These are phyloP conservation scores for Macrophomina phaseolina DNA, from an alignment of 2,329 filamentous ascomycete genomes.

Conservation along the genomic window DNA sequence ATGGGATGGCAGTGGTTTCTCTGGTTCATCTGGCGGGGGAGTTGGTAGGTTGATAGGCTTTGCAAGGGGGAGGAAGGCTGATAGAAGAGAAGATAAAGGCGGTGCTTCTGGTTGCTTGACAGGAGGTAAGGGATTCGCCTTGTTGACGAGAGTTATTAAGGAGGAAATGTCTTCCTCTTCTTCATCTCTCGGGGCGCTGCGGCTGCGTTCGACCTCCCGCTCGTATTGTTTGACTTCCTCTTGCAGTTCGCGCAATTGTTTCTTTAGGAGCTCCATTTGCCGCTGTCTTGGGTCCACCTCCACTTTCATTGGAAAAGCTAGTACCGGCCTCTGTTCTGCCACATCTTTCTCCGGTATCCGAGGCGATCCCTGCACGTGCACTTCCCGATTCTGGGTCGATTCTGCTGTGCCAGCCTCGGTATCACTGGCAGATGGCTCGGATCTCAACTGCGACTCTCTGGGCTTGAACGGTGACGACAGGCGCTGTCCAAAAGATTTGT, in stretches of 20 bases:
- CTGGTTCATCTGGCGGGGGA: conserved; percentile 39
- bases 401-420: neutral
- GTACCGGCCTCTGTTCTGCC: conserved; percentile 30
- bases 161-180: conserved; percentile 24
- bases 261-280: conserved; percentile 38
- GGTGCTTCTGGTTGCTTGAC: conserved; percentile 31
- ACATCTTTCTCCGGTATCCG: neutral
- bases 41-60: conserved; percentile 33
- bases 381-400: neutral
- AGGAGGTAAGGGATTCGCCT: neutral
- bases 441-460: neutral
- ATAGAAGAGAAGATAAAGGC: conserved; percentile 42
- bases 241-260: conserved; percentile 40
- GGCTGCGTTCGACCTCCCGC: conserved; percentile 38
- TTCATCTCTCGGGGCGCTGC: conserved; percentile 28
- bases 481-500: conserved; percentile 18
- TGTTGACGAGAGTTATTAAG: conserved; percentile 32
- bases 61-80: conserved; percentile 49
- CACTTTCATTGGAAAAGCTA: conserved; percentile 20
- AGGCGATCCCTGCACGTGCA: neutral
- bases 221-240: conserved; percentile 39
- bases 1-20: conserved; percentile 64
- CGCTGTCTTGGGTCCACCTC: conserved; percentile 28
- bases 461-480: conserved; percentile 26
- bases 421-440: neutral